These are phyloP conservation scores for Fusarium solani-melongenae DNA, from an alignment of 2,329 filamentous ascomycete genomes.

Conservation along the genomic window DNA sequence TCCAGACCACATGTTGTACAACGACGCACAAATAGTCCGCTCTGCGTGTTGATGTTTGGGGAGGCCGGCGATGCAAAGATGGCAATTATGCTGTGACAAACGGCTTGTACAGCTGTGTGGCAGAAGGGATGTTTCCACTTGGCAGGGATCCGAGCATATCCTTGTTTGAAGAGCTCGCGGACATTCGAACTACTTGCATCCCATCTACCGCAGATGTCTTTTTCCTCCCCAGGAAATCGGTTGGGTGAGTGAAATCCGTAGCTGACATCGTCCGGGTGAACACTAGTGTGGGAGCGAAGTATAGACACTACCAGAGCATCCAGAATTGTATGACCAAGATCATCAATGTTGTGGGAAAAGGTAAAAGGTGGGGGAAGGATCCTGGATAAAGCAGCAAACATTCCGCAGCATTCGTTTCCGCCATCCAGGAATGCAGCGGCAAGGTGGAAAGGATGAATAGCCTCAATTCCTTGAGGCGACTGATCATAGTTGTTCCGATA, in stretches of 20 bases:
- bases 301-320: neutral
- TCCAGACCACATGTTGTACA: constrained; percentile 17
- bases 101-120: constrained; percentile 11
- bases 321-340: constrained; percentile 11
- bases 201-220: constrained; percentile 28
- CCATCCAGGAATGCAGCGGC: constrained; percentile 18
- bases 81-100: neutral
- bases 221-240: constrained; percentile 22
- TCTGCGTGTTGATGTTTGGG: neutral
- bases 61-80: neutral
- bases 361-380: neutral
- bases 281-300: constrained; percentile 10
- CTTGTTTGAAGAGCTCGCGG: neutral
- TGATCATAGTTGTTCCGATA: accelerated
- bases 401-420: neutral
- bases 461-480: neutral
- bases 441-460: constrained; percentile 8
- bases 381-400: neutral
- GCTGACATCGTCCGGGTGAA: neutral
- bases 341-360: constrained; percentile 3
- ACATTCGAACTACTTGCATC: neutral
- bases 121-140: constrained; percentile 27
- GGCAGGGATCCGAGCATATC: constrained; percentile 5
- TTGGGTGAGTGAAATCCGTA: neutral
- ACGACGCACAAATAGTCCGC: constrained; percentile 14